These are phyloP conservation scores for Sonneratia alba DNA, from an alignment of 345 rosid genomes.

Conservation along the genomic window DNA sequence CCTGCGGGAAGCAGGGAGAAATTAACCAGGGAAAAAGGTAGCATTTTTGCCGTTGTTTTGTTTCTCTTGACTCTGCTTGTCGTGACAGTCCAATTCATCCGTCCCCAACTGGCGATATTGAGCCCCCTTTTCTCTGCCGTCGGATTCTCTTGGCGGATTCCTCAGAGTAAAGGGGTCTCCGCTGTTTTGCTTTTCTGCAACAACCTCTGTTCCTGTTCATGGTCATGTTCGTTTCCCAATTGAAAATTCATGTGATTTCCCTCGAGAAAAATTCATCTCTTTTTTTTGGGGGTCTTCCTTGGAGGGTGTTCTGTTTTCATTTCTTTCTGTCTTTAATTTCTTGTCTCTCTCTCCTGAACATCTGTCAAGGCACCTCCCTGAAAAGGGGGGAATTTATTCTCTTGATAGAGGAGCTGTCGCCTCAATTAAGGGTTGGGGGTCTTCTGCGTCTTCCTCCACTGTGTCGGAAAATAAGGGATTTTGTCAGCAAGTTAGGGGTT, in stretches of 20 bases:
- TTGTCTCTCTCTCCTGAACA: not conserved
- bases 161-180: conserved; percentile 8
- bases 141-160: conserved; percentile 25
- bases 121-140: not conserved
- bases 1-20: too few species aligned
- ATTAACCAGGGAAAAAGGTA: not conserved
- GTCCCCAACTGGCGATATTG: conserved; percentile 28
- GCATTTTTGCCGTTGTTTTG: not conserved
- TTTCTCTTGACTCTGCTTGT: not conserved
- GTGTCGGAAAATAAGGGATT: not conserved
- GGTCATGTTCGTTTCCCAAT: not conserved
- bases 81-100: not conserved
- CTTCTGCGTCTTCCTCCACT: not conserved
- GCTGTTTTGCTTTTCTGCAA: not conserved
- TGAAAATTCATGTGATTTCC: not conserved
- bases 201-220: not conserved
- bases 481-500: not conserved
- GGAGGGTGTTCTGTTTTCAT: not conserved
- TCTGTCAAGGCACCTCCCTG: not conserved
- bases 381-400: conserved; percentile 3
- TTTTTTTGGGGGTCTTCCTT: not conserved
- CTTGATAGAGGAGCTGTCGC: not conserved
- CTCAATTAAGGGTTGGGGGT: not conserved
- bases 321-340: not conserved
- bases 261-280: not conserved